Conservation (phyloP, 768 basidiomycete genomes). For the Trametes cinnabarina region DNA sequence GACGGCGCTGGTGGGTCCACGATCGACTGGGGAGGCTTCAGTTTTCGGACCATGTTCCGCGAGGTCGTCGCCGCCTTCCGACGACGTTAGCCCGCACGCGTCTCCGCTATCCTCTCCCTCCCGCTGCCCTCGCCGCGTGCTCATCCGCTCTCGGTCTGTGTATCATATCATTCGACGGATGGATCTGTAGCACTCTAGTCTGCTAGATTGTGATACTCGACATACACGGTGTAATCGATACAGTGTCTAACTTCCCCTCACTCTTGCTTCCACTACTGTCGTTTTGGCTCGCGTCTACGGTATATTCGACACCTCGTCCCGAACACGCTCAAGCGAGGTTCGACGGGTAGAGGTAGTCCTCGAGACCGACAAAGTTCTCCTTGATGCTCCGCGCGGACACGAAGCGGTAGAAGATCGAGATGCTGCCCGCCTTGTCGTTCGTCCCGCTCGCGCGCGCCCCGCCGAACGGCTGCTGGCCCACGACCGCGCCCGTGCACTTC, state of each 20-base stretch:
- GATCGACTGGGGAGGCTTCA: conserved; percentile 11
- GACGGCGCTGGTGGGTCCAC: conserved; percentile 1
- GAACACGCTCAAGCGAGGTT: conserved; percentile 65
- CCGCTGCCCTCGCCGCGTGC: background rate
- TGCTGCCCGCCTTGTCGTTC: conserved; percentile 95
- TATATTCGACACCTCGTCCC: too few relatives aligned
- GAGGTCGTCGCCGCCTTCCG: conserved; percentile 27
- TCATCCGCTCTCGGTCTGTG: background rate
- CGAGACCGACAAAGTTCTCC: conserved; percentile 88
- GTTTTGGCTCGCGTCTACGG: background rate
- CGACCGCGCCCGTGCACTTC: conserved; percentile 96
- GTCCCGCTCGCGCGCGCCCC: conserved; percentile 92
- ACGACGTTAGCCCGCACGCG: conserved; percentile 14
- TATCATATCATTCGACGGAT: background rate
- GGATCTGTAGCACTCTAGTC: conserved; percentile 1
- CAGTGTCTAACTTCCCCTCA: conserved; percentile 1
- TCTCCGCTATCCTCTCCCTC: too few relatives aligned
- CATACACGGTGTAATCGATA: conserved; percentile 11
- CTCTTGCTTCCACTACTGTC: background rate
- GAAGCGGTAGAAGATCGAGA: conserved; percentile 75
- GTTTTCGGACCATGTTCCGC: conserved; percentile 31
- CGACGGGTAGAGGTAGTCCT: conserved; percentile 82
- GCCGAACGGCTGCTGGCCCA: conserved; percentile 98
- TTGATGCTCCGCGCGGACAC: conserved; percentile 92
- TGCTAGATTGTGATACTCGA: conserved; percentile 1